Conservation (phyloP, 2,329 filamentous ascomycete genomes). For the Colletotrichum tofieldiae region DNA sequence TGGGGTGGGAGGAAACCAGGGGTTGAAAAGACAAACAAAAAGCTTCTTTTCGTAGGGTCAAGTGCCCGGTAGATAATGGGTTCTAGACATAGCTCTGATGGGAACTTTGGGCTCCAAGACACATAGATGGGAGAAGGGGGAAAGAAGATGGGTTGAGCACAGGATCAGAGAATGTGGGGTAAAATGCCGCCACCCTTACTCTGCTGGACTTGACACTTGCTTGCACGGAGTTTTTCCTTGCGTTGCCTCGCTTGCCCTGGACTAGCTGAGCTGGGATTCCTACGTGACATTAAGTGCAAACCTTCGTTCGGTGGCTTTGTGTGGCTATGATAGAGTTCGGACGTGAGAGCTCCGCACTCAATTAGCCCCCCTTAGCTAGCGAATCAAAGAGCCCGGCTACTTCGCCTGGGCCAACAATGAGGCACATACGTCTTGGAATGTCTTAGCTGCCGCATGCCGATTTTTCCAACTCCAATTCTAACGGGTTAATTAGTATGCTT, state of each 20-base stretch:
- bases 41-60: conserved; percentile 17
- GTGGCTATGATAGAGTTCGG: conserved; percentile 29
- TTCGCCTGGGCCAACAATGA: too few relatives aligned
- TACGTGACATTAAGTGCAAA: conserved; percentile 11
- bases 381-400: not conserved
- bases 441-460: conserved; percentile 12
- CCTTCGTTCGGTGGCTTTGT: conserved; percentile 7
- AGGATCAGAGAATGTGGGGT: conserved; percentile 24
- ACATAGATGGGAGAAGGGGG: not conserved
- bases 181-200: conserved; percentile 16
- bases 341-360: conserved; percentile 1
- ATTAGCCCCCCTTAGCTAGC: not conserved
- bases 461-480: conserved; percentile 2
- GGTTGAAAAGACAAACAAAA: conserved; percentile 16
- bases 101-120: conserved; percentile 6
- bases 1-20: conserved; percentile 3
- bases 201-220: not conserved
- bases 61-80: not conserved
- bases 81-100: not conserved
- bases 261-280: conserved; percentile 6
- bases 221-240: not conserved
- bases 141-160: not conserved
- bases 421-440: conserved; percentile 14
- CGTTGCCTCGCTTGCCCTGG: conserved; percentile 3
- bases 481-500: conserved; percentile 21